These are phyloP conservation scores for Labyrinthula sp. DNA, from an alignment of 352 stramenopile genomes.

Conservation along the genomic window DNA sequence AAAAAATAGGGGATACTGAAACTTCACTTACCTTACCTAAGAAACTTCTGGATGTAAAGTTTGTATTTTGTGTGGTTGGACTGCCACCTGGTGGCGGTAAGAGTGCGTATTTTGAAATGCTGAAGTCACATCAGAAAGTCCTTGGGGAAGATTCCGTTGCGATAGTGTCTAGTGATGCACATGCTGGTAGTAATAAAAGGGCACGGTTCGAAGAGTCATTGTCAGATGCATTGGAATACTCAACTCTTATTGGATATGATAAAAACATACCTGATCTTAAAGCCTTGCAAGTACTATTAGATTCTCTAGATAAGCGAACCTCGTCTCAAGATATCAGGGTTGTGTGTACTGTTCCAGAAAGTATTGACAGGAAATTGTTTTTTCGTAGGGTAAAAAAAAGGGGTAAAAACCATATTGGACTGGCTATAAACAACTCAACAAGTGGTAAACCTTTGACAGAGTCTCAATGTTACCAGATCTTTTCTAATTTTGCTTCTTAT, in stretches of 20 bases:
- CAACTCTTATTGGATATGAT: conserved; percentile 13
- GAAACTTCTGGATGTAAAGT: too few species aligned
- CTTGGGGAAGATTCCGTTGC: not conserved
- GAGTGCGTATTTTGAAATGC: conserved; percentile 24
- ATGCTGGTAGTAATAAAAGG: conserved; percentile 10
- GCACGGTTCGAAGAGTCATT: conserved; percentile 4
- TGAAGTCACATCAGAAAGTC: not conserved
- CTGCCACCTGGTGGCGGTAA: conserved; percentile 20
- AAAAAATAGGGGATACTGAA: too few species aligned
- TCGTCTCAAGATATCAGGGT: conserved; percentile 8
- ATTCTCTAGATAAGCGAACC: conserved; percentile 1
- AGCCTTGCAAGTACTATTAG: conserved; percentile 5
- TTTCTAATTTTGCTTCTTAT: too few species aligned
- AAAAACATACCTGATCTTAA: conserved; percentile 25
- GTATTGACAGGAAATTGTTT: conserved; percentile 11
- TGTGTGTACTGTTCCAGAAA: conserved; percentile 9
- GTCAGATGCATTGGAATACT: not conserved
- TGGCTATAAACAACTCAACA: too few species aligned
- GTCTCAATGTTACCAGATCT: too few species aligned
- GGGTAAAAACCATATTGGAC: conserved; percentile 27
- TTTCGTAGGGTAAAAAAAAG: conserved; percentile 9
- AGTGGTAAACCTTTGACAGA: too few species aligned
- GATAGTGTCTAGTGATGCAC: not conserved
- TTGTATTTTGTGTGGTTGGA: conserved; percentile 15
- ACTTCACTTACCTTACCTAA: too few species aligned